phyloP scores from a whole-genome alignment of 208 protist genomes.

The Acanthamoeba royreba region DNA sequence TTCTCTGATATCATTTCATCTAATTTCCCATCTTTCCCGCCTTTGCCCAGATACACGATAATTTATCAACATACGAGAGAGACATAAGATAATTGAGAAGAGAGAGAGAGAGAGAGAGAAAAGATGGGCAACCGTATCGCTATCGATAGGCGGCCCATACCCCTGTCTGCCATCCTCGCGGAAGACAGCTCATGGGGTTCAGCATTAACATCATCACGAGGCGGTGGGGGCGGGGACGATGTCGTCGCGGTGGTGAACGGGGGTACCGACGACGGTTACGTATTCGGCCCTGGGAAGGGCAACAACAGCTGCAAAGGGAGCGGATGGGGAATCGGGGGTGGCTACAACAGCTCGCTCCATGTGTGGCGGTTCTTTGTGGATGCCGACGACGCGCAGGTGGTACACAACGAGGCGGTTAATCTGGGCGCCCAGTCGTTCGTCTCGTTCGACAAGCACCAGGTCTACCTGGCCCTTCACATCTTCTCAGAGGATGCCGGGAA shows the following conservation, averaged over 20 bases:
- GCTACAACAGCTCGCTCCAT: constrained; percentile 39
- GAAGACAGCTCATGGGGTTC: not conserved
- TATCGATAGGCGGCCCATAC: not conserved
- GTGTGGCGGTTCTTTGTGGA: constrained; percentile 24
- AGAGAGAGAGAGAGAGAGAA: too few species aligned
- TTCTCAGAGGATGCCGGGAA: not conserved
- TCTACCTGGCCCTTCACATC: constrained; percentile 49
- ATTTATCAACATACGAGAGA: too few species aligned
- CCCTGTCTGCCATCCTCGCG: not conserved
- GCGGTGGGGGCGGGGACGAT: too few species aligned
- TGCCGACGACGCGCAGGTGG: not conserved
- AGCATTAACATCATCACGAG: too few species aligned
- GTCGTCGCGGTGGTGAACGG: too few species aligned
- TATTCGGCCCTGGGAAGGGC: not conserved
- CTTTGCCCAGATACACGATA: too few species aligned
- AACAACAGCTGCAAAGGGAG: too few species aligned
- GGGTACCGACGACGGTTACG: not conserved
- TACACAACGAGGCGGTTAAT: not conserved
- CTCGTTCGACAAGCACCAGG: constrained; percentile 8
- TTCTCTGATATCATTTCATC: too few species aligned
- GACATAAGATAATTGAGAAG: too few species aligned
- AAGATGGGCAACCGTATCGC: constrained; percentile 43
- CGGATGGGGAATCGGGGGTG: not conserved
- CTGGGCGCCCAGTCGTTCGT: not conserved
- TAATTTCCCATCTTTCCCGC: too few species aligned